Percentiles rank a stretch among this genome's conserved stretches.
These are phyloP conservation scores for Deinandra increscens DNA, from an alignment of 129 eudicot genomes.

Conservation along the genomic window DNA sequence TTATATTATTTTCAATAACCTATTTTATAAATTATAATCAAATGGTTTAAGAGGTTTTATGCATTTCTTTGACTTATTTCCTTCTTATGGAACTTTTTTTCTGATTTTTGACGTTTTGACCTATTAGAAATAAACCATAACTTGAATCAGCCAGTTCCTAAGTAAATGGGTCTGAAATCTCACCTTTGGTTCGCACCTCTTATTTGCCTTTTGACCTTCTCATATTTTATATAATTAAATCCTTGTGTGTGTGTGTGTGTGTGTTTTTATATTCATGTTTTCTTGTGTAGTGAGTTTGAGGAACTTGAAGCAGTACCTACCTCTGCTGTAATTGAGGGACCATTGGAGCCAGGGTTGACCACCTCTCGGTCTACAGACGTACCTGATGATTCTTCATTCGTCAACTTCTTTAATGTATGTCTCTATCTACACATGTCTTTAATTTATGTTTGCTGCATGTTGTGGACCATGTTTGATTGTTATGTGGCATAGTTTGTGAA, in stretches of 20 bases:
- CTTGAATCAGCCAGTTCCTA: not conserved
- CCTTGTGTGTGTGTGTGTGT: too few relatives aligned
- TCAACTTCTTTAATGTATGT: constrained; percentile 71
- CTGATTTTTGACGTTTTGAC: not conserved
- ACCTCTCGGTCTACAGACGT: constrained; percentile 43
- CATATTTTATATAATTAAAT: not conserved
- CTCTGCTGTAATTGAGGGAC: constrained; percentile 65
- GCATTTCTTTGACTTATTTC: not conserved
- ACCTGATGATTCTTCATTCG: constrained; percentile 59
- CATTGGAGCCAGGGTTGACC: constrained; percentile 62
- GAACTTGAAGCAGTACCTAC: constrained; percentile 78
- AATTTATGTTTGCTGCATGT: constrained; percentile 12
- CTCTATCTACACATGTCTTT: constrained; percentile 23
- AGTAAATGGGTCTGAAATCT: not conserved
- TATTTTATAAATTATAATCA: not conserved
- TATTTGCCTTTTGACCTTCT: not conserved
- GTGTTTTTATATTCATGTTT: too few relatives aligned
- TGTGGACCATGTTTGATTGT: constrained; percentile 12
- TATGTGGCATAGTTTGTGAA: not conserved
- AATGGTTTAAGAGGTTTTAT: not conserved
- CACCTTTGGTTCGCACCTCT: not conserved
- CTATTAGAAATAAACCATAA: not conserved
- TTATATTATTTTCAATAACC: not conserved
- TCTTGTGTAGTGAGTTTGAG: constrained; percentile 61
- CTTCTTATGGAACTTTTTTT: not conserved